Percentiles rank a stretch among this genome's conserved stretches.
Conservation (phyloP, 306 rosid genomes). For the Leucaena leucocephala region DNA sequence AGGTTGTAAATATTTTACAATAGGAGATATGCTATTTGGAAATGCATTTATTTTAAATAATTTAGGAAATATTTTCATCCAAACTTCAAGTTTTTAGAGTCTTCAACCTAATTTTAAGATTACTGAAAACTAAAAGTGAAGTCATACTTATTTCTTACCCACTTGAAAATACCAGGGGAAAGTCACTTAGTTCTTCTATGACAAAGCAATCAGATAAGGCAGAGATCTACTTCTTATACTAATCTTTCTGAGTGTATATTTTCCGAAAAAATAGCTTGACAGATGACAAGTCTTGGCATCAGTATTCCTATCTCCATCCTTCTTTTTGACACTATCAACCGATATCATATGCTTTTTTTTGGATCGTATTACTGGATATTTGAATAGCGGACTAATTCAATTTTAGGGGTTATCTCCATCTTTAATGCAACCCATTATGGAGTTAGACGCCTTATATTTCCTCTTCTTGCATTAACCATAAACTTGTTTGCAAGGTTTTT, state of each 20-base stretch:
- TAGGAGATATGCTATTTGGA: no score
- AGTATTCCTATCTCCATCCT: background rate
- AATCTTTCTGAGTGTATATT: background rate
- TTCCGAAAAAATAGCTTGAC: background rate
- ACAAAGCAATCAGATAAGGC: background rate
- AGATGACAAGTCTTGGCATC: background rate
- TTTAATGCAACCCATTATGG: background rate
- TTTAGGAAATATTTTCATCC: no score
- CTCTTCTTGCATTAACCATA: background rate
- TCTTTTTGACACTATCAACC: no score
- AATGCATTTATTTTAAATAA: no score
- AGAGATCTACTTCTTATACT: background rate
- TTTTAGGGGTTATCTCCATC: background rate
- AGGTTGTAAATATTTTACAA: no score
- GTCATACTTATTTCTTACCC: background rate
- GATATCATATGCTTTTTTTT: no score
- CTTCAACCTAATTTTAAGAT: background rate
- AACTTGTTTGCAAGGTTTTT: background rate
- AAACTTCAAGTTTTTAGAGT: background rate
- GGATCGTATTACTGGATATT: no score
- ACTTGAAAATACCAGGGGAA: background rate
- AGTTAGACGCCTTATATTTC: background rate
- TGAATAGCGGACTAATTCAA: no score
- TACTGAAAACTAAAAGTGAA: background rate
- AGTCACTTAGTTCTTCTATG: background rate